Evolutionary conservation across 2,329 filamentous ascomycete species (phyloP), one percentile per base, ranked within the genome.

Genomic region (Diaporthe sp.): DNA sequence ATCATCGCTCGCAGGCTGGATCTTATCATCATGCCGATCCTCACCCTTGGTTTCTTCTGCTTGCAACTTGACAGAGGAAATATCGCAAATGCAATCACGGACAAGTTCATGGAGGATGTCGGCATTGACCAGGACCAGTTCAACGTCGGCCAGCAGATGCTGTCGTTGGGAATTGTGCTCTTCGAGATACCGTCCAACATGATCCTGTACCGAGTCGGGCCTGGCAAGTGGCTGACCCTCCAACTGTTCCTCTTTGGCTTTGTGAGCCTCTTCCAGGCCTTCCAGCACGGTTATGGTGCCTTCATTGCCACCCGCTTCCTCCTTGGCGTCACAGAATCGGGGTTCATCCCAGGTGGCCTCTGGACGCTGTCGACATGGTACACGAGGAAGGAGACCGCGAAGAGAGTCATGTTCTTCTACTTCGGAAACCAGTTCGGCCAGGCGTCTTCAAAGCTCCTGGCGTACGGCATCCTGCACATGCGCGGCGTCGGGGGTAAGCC

Each of bases 111-210:
- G 20, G 75, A 83, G 4, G 88, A 90, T 74, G 84, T 90, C 8
- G 81, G 83, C 20, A 85, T 90, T 72, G 85, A 83, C 1, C 88
- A 88, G 49, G 84, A 87, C 70, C 85, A 90, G 65, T 86, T 90
- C 78, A 90, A 90, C 71, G 78, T 89, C 10, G 88, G 88, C 0
- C 85, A 88, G n/a, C 87, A 88, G 71, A 82, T 90, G 25, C 83
- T 89, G 15, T 87, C 86, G 0, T 84, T 86, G 2, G 88, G 88
- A 0, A 89, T 90, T 60, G 85, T 90, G 12, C 78, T 90, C 6
- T 84, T 85, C 7, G 84, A 88, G 78, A 80, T 82, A 20, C 81
- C 81, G 3, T 79, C 78, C 75, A 82, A 81, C 68, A 60, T 82
- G 51, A 72, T 82, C 4, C 76, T 82, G 1, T 82, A 82, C 68